phyloP scores from a whole-genome alignment of 306 rosid genomes.

The Sindora glabra region DNA sequence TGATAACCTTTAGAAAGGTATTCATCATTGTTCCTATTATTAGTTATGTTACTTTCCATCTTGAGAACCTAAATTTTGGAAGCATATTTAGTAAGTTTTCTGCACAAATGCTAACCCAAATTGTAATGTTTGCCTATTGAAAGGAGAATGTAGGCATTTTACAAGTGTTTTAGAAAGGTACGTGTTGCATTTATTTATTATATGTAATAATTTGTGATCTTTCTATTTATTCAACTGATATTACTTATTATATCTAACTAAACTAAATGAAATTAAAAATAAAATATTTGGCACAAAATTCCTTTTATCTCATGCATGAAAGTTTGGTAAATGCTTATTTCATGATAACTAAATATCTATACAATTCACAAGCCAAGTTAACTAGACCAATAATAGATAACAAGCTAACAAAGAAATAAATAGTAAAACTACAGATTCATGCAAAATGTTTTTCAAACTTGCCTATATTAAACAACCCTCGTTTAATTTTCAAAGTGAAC shows the following conservation, averaged over 20 bases:
- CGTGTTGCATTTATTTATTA: background rate
- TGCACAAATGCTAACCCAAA: constrained; percentile 59
- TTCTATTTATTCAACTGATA: too few species aligned
- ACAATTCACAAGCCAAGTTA: too few species aligned
- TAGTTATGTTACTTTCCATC: background rate
- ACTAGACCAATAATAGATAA: background rate
- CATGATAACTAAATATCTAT: too few species aligned
- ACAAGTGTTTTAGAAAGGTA: constrained; percentile 57
- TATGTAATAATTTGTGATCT: too few species aligned
- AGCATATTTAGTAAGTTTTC: constrained; percentile 35
- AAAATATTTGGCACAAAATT: too few species aligned
- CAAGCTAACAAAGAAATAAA: too few species aligned
- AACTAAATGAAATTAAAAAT: too few species aligned
- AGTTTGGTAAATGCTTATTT: too few species aligned
- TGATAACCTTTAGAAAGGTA: constrained; percentile 89
- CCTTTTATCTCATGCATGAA: too few species aligned
- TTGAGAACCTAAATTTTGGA: background rate
- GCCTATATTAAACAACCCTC: background rate
- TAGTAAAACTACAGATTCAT: background rate
- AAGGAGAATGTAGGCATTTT: constrained; percentile 38
- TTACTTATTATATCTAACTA: too few species aligned
- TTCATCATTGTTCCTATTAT: too few species aligned
- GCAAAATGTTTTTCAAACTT: background rate
- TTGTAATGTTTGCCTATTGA: constrained; percentile 71
- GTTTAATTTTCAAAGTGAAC: background rate